Conservation (phyloP, 1,139 yeast genomes). For the Protomyces pachydermus region DNA sequence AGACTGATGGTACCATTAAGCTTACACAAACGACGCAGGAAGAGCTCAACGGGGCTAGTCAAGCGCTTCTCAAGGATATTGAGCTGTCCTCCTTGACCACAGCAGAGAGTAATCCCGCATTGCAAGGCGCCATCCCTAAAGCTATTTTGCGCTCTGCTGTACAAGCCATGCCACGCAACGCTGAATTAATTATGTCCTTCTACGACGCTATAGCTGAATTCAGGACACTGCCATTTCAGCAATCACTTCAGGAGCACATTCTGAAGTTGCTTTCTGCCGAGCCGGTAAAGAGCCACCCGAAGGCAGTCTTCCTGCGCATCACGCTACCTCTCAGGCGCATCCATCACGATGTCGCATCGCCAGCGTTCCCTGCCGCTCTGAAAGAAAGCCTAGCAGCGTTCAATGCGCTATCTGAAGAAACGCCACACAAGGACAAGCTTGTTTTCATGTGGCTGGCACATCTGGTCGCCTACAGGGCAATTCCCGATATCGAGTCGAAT, state of each 20-base stretch:
- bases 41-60: neutral
- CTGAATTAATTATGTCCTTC: slow-evolving; percentile 1
- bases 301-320: slow-evolving; percentile 16
- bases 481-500: slow-evolving; percentile 12
- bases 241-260: neutral
- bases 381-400: slow-evolving; percentile 2
- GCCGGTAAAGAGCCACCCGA: neutral
- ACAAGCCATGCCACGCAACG: slow-evolving; percentile 9
- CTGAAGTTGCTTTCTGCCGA: neutral
- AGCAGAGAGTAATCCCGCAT: slow-evolving; percentile 20
- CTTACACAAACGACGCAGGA: slow-evolving; percentile 8
- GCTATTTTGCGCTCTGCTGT: slow-evolving; percentile 14
- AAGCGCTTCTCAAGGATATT: slow-evolving; percentile 14
- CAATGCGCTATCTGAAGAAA: neutral
- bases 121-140: slow-evolving; percentile 23
- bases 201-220: slow-evolving; percentile 3
- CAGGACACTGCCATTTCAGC: slow-evolving; percentile 2
- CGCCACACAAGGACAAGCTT: neutral
- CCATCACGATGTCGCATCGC: slow-evolving; percentile 1
- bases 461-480: neutral
- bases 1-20: slow-evolving; percentile 3
- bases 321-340: slow-evolving; percentile 6
- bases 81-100: slow-evolving; percentile 19
- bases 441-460: slow-evolving; percentile 7
- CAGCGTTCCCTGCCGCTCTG: slow-evolving; percentile 24